phyloP scores from a whole-genome alignment of 139 green algal genomes.

The Chlamydomonas applanata region DNA sequence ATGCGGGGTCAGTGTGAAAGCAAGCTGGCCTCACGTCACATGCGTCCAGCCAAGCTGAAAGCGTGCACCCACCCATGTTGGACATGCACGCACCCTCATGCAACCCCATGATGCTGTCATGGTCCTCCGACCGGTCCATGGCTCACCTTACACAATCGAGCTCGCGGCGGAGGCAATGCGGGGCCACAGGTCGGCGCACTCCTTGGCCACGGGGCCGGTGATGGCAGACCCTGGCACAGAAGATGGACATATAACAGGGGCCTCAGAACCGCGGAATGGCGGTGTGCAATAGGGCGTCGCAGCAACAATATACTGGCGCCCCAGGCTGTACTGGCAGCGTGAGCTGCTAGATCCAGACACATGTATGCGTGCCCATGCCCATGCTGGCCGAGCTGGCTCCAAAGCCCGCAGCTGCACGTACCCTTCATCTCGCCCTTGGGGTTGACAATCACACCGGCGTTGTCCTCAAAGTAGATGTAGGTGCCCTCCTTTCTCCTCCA shows the following conservation, averaged over 20 bases:
- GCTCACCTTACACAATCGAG: conserved; percentile 86
- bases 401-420: conserved; percentile 32
- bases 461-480: conserved; percentile 99
- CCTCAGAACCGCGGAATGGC: too few species aligned
- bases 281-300: too few species aligned
- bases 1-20: too few species aligned
- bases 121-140: background rate
- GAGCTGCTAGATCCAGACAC: too few species aligned
- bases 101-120: too few species aligned
- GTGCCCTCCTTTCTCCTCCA: conserved; percentile 96
- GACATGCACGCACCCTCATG: too few species aligned
- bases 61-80: too few species aligned
- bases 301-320: background rate
- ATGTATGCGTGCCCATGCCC: too few species aligned
- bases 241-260: too few species aligned
- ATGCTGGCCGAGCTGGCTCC: too few species aligned
- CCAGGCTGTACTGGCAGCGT: background rate
- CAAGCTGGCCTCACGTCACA: too few species aligned
- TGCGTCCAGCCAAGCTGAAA: too few species aligned
- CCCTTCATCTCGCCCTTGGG: conserved; percentile 99
- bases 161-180: conserved; percentile 97
- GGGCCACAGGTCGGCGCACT: conserved; percentile 99
- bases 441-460: conserved; percentile 99
- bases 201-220: conserved; percentile 98
- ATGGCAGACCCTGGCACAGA: conserved; percentile 94